phyloP scores from a whole-genome alignment of 139 green algal genomes.

The Medakamo hakoo region DNA sequence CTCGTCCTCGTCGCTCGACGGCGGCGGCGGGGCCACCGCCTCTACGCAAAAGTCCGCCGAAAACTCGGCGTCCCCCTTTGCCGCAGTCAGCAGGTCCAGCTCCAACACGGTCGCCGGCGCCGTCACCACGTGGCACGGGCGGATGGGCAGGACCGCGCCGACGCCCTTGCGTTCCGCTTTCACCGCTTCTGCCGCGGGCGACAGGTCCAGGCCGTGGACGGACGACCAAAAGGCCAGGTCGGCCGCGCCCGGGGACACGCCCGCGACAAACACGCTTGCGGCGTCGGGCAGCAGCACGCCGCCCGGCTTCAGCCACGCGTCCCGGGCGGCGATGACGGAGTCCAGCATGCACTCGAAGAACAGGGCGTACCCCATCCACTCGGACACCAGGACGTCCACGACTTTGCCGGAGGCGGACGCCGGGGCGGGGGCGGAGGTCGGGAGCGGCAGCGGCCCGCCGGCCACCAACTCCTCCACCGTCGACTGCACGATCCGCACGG shows the following conservation, averaged over 20 bases:
- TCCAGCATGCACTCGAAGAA: constrained; percentile 96
- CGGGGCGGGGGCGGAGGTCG: neutral
- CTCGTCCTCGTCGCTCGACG: too few species aligned
- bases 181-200: constrained; percentile 4
- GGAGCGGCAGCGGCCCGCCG: constrained; percentile 17
- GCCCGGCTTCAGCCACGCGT: constrained; percentile 60
- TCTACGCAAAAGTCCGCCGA: constrained; percentile 48
- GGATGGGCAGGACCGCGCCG: constrained; percentile 17
- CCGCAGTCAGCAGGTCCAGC: constrained; percentile 73
- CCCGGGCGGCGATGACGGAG: constrained; percentile 51
- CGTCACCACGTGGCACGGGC: constrained; percentile 30
- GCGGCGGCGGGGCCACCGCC: neutral
- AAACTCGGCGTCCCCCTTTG: constrained; percentile 62
- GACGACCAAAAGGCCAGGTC: constrained; percentile 66
- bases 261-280: constrained; percentile 57
- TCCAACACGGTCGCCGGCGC: constrained; percentile 2
- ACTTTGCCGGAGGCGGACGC: constrained; percentile 18
- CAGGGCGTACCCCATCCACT: constrained; percentile 97
- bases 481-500: constrained; percentile 49
- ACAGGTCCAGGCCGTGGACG: constrained; percentile 87
- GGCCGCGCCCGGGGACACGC: constrained; percentile 18
- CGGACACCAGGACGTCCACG: constrained; percentile 78
- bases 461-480: too few species aligned
- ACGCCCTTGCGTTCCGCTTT: neutral
- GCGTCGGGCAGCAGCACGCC: constrained; percentile 80